phyloP scores from a whole-genome alignment of 495 filamentous ascomycete genomes.

The Podospora bellae-mahoneyi region DNA sequence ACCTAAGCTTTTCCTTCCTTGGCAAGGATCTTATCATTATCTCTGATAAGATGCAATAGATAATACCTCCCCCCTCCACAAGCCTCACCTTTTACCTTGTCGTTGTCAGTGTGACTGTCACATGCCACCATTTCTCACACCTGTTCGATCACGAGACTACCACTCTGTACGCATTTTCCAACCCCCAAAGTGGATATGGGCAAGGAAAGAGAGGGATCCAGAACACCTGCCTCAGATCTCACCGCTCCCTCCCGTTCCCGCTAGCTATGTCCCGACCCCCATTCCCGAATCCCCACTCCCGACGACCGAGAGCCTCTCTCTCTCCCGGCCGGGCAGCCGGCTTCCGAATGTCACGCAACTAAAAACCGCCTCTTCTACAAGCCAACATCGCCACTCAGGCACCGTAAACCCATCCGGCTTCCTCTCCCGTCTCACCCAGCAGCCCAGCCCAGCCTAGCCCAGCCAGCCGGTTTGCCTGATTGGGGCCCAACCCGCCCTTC shows the following conservation, averaged over 20 bases:
- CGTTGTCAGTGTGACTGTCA: no score
- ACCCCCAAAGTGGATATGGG: no score
- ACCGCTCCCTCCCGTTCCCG: not conserved
- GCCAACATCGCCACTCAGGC: not conserved
- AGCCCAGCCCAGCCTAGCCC: no score
- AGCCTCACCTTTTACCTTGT: not conserved
- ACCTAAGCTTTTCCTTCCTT: not conserved
- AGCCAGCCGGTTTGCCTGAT: not conserved
- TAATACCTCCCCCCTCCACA: not conserved
- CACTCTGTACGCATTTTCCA: no score
- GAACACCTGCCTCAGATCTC: not conserved
- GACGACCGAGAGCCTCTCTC: not conserved
- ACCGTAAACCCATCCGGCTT: not conserved
- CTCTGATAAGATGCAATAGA: not conserved
- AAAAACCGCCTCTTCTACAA: not conserved
- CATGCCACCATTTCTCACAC: no score
- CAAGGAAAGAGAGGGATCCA: no score
- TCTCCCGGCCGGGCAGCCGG: no score
- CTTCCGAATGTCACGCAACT: not conserved
- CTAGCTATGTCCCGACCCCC: not conserved
- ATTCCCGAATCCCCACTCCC: not conserved
- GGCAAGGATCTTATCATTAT: not conserved
- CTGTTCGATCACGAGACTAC: no score
- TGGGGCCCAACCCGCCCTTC: no score
- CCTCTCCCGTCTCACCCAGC: not conserved